Evolutionary conservation across 2,329 filamentous ascomycete species (phyloP).

Genomic region (Aspergillus floridensis): DNA sequence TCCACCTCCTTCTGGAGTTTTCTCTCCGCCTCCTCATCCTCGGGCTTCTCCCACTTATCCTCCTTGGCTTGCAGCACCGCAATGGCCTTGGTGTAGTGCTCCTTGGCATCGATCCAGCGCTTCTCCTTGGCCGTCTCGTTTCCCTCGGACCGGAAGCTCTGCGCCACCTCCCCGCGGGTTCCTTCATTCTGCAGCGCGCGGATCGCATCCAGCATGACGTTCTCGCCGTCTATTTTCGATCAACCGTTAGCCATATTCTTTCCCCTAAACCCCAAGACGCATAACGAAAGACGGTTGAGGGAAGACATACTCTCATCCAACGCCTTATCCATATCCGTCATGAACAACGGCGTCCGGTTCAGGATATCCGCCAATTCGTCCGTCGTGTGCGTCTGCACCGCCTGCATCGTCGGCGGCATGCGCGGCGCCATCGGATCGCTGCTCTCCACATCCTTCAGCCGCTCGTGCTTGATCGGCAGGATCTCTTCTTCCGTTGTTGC

Average conservation of each 20-base stretch:
- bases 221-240: constrained; percentile 58
- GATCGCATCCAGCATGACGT: constrained; percentile 79
- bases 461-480: constrained; percentile 41
- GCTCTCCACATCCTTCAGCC: constrained; percentile 29
- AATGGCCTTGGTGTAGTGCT: constrained; percentile 89
- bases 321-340: constrained; percentile 76
- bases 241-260: not conserved
- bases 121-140: constrained; percentile 80
- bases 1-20: constrained; percentile 63
- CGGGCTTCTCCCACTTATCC: constrained; percentile 49
- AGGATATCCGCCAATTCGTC: constrained; percentile 63
- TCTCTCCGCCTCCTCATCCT: constrained; percentile 58
- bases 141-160: constrained; percentile 84
- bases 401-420: constrained; percentile 59
- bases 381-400: constrained; percentile 54
- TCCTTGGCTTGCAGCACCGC: constrained; percentile 66
- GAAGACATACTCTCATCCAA: constrained; percentile 50
- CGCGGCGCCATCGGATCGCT: constrained; percentile 38
- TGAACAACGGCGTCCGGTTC: constrained; percentile 81
- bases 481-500: constrained; percentile 25
- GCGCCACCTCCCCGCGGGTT: constrained; percentile 75
- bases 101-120: constrained; percentile 77
- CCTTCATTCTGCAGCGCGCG: constrained; percentile 92
- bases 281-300: not conserved
- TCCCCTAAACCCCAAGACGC: not conserved